phyloP scores from a whole-genome alignment of 202 grass and related monocot species.

The Miscanthus sacchariflorus region DNA sequence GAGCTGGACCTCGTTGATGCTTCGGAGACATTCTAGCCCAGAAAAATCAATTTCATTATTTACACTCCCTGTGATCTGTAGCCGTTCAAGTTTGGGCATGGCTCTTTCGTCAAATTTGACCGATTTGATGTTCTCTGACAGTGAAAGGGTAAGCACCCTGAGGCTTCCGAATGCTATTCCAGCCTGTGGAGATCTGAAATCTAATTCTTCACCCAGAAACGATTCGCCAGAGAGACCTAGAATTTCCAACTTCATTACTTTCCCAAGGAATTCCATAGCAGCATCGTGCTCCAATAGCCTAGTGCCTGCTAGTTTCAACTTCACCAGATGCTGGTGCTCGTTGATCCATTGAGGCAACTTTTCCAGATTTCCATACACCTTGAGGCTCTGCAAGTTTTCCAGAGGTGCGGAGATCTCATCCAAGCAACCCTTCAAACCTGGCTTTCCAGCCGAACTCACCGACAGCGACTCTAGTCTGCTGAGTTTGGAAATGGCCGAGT shows the following conservation, averaged over 20 bases:
- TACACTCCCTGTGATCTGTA: not conserved
- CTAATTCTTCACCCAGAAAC: no score
- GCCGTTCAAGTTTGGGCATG: not conserved
- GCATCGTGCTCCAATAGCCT: not conserved
- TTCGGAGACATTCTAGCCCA: not conserved
- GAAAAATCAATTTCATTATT: not conserved
- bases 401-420: not conserved
- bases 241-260: not conserved
- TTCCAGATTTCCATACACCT: not conserved
- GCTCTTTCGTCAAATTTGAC: not conserved
- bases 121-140: not conserved
- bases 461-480: not conserved
- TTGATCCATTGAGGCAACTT: not conserved
- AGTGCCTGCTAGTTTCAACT: not conserved
- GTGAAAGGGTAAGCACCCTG: not conserved
- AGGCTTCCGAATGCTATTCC: not conserved
- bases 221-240: not conserved
- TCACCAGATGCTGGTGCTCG: not conserved
- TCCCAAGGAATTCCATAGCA: not conserved
- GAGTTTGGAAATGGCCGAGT: not conserved
- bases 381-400: not conserved
- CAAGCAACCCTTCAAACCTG: not conserved
- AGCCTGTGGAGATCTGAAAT: no score
- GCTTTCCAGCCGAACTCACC: rapidly evolving
- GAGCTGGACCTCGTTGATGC: not conserved